phyloP scores from a whole-genome alignment of 2,329 filamentous ascomycete genomes.

The Aspergillus pseudonomiae region DNA sequence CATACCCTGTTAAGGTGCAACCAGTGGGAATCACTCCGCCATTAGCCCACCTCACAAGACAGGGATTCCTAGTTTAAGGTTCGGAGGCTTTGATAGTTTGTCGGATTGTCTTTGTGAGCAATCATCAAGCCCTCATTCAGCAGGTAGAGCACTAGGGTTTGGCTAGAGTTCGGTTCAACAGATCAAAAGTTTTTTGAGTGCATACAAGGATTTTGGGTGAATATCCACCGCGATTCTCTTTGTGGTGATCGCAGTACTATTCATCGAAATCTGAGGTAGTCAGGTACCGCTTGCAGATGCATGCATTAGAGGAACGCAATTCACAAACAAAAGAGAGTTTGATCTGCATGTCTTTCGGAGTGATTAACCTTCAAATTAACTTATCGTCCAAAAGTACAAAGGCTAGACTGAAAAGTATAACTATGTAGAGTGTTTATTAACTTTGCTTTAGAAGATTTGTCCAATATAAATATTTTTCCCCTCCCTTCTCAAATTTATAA shows the following conservation, averaged over 20 bases:
- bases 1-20: not conserved
- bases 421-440: not conserved
- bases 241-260: not conserved
- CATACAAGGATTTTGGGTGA: too few relatives aligned
- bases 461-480: not conserved
- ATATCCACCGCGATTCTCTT: not conserved
- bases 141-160: not conserved
- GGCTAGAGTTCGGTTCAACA: not conserved
- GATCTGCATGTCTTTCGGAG: not conserved
- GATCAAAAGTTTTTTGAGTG: too few relatives aligned
- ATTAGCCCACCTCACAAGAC: not conserved
- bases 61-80: not conserved
- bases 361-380: not conserved
- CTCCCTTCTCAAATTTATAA: not conserved
- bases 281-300: not conserved
- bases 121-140: not conserved
- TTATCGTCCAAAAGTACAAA: not conserved
- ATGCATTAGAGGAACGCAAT: not conserved
- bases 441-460: not conserved
- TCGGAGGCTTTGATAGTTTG: not conserved
- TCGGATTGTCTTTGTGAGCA: not conserved
- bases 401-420: not conserved
- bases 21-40: not conserved
- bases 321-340: not conserved
- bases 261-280: not conserved